Evolutionary conservation across 306 rosid species (phyloP).

Genomic region (Trifolium dubium): DNA sequence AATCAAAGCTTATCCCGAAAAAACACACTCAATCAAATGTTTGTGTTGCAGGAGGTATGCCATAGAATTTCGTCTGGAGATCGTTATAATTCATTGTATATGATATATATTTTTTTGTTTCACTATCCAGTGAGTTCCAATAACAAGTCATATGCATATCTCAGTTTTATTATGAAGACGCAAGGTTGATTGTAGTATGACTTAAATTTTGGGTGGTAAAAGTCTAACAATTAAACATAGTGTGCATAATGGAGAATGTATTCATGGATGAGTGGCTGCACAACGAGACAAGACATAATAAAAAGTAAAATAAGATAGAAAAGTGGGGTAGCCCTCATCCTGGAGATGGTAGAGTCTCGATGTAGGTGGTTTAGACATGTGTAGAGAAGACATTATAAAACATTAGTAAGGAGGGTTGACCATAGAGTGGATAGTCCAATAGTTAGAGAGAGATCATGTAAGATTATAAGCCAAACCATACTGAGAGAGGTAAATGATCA

Average conservation of each 20-base stretch:
- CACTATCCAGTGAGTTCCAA: background rate
- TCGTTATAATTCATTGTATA: slow-evolving; percentile 31
- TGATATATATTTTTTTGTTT: slow-evolving; percentile 21
- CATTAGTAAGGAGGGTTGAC: background rate
- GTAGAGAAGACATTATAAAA: background rate
- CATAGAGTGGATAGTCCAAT: background rate
- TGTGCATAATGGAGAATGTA: background rate
- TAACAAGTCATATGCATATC: too few relatives aligned
- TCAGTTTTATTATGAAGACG: background rate
- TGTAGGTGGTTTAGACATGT: background rate
- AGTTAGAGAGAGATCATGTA: background rate
- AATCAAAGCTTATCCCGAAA: slow-evolving; percentile 70
- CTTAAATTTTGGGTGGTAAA: background rate
- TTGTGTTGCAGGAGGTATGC: slow-evolving; percentile 91
- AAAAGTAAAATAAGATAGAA: background rate
- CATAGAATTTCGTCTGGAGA: slow-evolving; percentile 36
- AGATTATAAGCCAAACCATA: background rate
- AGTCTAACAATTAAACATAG: background rate
- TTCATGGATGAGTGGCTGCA: background rate
- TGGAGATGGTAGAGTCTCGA: background rate
- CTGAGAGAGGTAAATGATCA: background rate
- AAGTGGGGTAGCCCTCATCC: background rate
- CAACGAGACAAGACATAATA: background rate
- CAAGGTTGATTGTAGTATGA: background rate
- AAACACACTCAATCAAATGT: slow-evolving; percentile 67